Conservation (phyloP, 1,284 basidiomycete genomes). For the Mrakiaceae sp. region DNA sequence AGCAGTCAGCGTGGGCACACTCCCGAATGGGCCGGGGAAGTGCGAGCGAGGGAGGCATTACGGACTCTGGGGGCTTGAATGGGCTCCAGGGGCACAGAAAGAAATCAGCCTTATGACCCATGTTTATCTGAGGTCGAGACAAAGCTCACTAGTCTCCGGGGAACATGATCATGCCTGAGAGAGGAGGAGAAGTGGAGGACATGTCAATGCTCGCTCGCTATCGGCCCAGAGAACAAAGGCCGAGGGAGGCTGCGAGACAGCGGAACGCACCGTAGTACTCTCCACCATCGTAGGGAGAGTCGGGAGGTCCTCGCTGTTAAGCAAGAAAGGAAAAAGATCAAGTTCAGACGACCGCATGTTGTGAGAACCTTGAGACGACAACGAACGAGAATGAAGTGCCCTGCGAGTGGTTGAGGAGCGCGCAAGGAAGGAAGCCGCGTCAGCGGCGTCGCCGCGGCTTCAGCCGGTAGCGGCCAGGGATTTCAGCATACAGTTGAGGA, state of each 20-base stretch:
- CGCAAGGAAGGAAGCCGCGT: slow-evolving; percentile 1
- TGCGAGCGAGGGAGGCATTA: slow-evolving; percentile 25
- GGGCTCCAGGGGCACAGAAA: slow-evolving; percentile 33
- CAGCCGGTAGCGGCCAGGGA: neutral
- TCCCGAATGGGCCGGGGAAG: slow-evolving; percentile 34
- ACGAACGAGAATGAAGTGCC: slow-evolving; percentile 81
- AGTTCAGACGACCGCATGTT: neutral
- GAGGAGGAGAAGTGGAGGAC: too few species aligned
- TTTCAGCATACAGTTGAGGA: slow-evolving; percentile 46
- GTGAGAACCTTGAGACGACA: slow-evolving; percentile 6
- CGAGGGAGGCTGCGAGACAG: too few species aligned
- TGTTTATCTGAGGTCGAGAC: neutral
- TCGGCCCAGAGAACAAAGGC: too few species aligned
- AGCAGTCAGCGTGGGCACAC: neutral
- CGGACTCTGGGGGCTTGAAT: slow-evolving; percentile 50
- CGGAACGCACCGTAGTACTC: slow-evolving; percentile 64
- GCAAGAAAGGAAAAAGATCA: neutral
- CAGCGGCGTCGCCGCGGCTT: neutral
- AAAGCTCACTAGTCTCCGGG: slow-evolving; percentile 59
- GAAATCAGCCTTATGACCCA: too few species aligned
- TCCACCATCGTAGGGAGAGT: slow-evolving; percentile 81
- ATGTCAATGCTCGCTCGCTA: too few species aligned
- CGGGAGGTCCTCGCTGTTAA: slow-evolving; percentile 73
- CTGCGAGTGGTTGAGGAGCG: slow-evolving; percentile 35
- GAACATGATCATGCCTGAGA: slow-evolving; percentile 55